A percentile compares a stretch with the other conserved stretches of the same genome.
These are phyloP conservation scores for Thalassiosira gravida DNA, from an alignment of 352 stramenopile species.

Conservation along the genomic window DNA sequence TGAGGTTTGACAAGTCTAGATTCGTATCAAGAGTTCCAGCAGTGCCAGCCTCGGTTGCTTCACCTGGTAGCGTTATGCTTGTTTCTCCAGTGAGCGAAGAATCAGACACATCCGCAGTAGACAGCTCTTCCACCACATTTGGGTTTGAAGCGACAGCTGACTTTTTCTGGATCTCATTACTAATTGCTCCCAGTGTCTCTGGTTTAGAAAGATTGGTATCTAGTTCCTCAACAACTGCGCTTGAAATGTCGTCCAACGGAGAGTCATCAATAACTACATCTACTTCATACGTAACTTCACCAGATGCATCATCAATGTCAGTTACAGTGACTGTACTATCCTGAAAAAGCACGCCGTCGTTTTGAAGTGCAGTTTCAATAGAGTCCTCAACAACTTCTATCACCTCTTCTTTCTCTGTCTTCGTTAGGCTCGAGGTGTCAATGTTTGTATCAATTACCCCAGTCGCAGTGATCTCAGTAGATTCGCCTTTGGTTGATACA, in stretches of 20 bases:
- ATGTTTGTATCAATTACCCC: conserved; percentile 9
- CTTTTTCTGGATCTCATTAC: conserved; percentile 11
- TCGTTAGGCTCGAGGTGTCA: conserved; percentile 13
- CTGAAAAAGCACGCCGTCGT: conserved; percentile 13
- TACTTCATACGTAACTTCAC: conserved; percentile 20
- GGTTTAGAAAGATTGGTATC: background rate
- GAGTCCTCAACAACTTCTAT: conserved; percentile 9
- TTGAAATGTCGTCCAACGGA: conserved; percentile 6
- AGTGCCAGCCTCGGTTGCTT: conserved; percentile 3
- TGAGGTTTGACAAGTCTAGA: conserved; percentile 20
- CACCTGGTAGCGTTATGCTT: conserved; percentile 1
- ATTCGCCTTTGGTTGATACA: background rate
- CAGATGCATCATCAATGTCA: conserved; percentile 28
- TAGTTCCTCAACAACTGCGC: background rate
- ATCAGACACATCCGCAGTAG: conserved; percentile 1
- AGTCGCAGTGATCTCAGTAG: background rate
- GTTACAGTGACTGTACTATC: conserved; percentile 16
- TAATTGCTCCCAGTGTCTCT: conserved; percentile 6
- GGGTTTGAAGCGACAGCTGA: background rate
- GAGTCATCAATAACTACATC: background rate
- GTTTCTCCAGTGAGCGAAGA: conserved; percentile 2
- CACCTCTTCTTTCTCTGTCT: conserved; percentile 13
- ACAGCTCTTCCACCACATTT: conserved; percentile 6
- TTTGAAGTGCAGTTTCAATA: conserved; percentile 25
- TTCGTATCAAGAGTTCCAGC: conserved; percentile 28